These are phyloP conservation scores for Pythium vanterpoolii DNA, from an alignment of 352 stramenopile genomes.

Conservation along the genomic window DNA sequence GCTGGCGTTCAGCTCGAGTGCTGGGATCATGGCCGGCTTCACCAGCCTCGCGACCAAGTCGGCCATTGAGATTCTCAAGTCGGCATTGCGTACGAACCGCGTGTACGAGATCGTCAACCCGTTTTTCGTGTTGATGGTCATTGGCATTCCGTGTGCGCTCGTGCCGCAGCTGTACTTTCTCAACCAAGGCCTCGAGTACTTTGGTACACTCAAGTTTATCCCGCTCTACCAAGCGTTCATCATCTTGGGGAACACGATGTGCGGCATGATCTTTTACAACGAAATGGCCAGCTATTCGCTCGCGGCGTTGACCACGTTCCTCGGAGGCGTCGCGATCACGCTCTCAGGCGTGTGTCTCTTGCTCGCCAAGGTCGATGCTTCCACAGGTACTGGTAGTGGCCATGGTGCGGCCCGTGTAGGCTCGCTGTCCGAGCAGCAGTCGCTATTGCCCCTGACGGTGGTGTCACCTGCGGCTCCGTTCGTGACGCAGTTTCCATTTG, in stretches of 20 bases:
- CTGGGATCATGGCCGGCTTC: conserved; percentile 74
- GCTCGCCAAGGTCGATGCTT: conserved; percentile 55
- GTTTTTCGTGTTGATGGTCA: conserved; percentile 65
- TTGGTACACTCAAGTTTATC: conserved; percentile 80
- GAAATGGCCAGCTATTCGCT: conserved; percentile 64
- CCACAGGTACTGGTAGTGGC: no score
- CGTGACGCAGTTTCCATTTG: conserved; percentile 41
- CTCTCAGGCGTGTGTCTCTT: conserved; percentile 59
- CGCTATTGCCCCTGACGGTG: conserved; percentile 14
- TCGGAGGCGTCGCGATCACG: conserved; percentile 51
- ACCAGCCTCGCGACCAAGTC: conserved; percentile 79
- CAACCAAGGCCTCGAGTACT: conserved; percentile 76
- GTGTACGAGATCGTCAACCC: conserved; percentile 55
- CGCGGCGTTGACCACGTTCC: conserved; percentile 40
- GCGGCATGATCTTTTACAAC: conserved; percentile 78
- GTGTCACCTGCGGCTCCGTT: conserved; percentile 5
- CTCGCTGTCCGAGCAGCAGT: conserved; percentile 9
- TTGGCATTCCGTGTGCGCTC: conserved; percentile 51
- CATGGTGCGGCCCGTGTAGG: background rate
- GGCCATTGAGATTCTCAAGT: conserved; percentile 61
- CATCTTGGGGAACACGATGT: conserved; percentile 73
- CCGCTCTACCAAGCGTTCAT: conserved; percentile 82
- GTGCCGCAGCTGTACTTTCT: conserved; percentile 75
- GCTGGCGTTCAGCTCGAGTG: conserved; percentile 67
- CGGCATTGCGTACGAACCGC: conserved; percentile 32